Conservation (phyloP, 352 stramenopile genomes). For the Phytopythium ostracodes region DNA sequence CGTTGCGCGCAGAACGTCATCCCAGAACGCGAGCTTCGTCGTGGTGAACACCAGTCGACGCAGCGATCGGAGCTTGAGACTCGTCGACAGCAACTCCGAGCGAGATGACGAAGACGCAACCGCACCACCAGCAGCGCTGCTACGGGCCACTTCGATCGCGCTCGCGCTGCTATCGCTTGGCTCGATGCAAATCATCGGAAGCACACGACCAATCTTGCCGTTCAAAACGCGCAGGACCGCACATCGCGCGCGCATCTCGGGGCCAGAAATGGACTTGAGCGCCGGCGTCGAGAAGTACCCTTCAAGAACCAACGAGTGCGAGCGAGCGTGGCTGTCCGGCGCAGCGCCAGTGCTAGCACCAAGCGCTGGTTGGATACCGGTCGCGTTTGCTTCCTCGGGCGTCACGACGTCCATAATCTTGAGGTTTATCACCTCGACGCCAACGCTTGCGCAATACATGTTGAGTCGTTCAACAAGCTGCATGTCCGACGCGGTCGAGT, state of each 20-base stretch:
- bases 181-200: conserved; percentile 82
- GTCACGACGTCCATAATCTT: conserved; percentile 58
- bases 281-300: conserved; percentile 71
- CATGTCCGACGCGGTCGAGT: conserved; percentile 72
- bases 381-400: conserved; percentile 20
- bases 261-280: conserved; percentile 51
- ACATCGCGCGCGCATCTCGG: conserved; percentile 86
- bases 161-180: conserved; percentile 39
- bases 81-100: conserved; percentile 66
- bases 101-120: conserved; percentile 23
- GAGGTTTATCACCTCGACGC: conserved; percentile 81
- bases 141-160: conserved; percentile 46
- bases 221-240: conserved; percentile 92
- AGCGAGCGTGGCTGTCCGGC: conserved; percentile 9
- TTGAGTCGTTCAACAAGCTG: conserved; percentile 86
- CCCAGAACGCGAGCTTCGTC: conserved; percentile 93
- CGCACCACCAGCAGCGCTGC: background rate
- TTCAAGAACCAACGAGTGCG: conserved; percentile 49
- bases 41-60: conserved; percentile 86
- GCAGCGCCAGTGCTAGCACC: background rate
- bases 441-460: conserved; percentile 68
- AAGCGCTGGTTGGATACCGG: background rate
- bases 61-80: conserved; percentile 64
- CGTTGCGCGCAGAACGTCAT: conserved; percentile 92
- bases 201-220: conserved; percentile 81